Percentiles rank a stretch among this genome's conserved stretches.
Conservation (phyloP, 202 grass and related monocot genomes). For the Thinopyrum obtusiflorum region DNA sequence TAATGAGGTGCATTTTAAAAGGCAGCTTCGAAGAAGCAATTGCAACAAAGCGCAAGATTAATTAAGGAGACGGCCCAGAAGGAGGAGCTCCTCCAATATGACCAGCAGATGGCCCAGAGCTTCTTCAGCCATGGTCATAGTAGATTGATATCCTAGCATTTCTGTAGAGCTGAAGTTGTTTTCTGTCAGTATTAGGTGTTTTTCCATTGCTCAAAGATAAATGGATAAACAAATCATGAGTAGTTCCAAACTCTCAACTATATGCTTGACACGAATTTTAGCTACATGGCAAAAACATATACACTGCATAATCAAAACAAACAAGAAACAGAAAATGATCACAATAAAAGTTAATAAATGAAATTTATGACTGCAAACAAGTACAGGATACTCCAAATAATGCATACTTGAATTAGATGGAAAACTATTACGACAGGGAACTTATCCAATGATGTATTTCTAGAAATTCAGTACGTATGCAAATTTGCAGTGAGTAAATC, state of each 20-base stretch:
- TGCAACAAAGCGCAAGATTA: neutral
- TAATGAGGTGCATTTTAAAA: neutral
- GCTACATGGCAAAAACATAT: neutral
- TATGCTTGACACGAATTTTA: neutral
- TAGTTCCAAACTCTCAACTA: neutral
- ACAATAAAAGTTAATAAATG: neutral
- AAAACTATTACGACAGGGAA: neutral
- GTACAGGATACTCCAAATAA: neutral
- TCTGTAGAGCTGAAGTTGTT: neutral
- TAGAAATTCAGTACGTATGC: neutral
- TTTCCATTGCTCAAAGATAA: neutral
- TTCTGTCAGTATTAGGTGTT: conserved; percentile 4
- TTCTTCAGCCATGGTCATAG: conserved; percentile 1
- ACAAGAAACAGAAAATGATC: neutral
- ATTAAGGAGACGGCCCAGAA: neutral
- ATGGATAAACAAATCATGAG: neutral
- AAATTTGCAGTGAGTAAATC: neutral
- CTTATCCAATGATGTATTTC: neutral
- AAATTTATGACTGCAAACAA: neutral
- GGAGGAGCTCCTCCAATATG: neutral
- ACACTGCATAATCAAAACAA: neutral
- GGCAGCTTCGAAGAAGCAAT: neutral
- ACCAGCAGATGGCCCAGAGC: conserved; percentile 3
- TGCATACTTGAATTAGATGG: neutral
- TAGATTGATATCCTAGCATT: neutral